A percentile compares a stretch with the other conserved stretches of the same genome.
These are phyloP conservation scores for Dacryopinax spathularia DNA, from an alignment of 768 basidiomycete species.

Conservation along the genomic window DNA sequence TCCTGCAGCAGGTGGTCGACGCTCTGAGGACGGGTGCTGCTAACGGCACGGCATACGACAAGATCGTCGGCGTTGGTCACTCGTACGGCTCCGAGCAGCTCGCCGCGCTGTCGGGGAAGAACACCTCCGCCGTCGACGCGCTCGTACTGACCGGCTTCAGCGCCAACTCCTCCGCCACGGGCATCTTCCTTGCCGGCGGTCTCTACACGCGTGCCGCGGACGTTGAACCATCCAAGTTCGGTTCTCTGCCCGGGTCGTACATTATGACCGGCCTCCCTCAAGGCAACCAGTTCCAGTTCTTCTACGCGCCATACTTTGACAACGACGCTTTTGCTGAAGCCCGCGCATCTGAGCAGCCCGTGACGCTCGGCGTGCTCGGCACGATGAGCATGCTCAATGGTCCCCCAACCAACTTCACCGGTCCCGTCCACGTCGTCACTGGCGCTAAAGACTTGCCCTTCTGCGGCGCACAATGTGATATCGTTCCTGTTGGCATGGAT, in stretches of 20 bases:
- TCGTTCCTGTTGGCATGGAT: constrained; percentile 7
- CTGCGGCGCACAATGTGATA: constrained; percentile 12
- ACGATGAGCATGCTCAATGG: constrained; percentile 5
- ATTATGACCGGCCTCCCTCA: constrained; percentile 6
- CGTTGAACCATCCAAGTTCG: not conserved
- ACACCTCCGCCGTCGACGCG: not conserved
- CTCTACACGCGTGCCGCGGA: not conserved
- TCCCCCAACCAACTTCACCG: constrained; percentile 10
- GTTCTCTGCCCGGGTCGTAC: not conserved
- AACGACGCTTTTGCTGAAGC: constrained; percentile 3
- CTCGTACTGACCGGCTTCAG: not conserved
- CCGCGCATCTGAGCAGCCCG: constrained; percentile 10
- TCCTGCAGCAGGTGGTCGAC: constrained; percentile 6
- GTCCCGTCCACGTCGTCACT: constrained; percentile 12
- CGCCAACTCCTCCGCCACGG: not conserved
- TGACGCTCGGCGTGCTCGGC: constrained; percentile 12
- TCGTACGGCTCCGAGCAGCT: constrained; percentile 11
- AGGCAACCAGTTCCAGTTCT: constrained; percentile 13
- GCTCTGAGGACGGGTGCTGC: constrained; percentile 8
- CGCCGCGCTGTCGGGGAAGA: not conserved
- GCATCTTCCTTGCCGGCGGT: not conserved
- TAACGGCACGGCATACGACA: constrained; percentile 18
- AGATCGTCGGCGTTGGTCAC: constrained; percentile 26
- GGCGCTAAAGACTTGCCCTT: constrained; percentile 6
- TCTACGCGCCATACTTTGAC: constrained; percentile 13